Evolutionary conservation across 208 protist genomes (phyloP).

Genomic region (Crithidia bombi): DNA sequence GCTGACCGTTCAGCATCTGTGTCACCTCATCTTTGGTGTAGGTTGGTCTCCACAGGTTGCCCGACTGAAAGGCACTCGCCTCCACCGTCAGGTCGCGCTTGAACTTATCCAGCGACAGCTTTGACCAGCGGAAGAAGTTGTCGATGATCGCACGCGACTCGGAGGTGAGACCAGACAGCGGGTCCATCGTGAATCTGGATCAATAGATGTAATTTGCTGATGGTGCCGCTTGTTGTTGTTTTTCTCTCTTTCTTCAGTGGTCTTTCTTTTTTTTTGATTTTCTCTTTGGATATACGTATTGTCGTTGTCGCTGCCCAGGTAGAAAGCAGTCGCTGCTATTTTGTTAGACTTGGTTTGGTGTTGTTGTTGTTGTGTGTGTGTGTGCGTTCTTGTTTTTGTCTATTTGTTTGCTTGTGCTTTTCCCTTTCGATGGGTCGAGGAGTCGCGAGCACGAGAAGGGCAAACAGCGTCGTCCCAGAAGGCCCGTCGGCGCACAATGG

Average conservation of each 20-base stretch:
- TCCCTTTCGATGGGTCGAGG: too few species aligned
- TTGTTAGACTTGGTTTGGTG: background rate
- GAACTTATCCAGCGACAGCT: constrained; percentile 68
- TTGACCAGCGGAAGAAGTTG: constrained; percentile 67
- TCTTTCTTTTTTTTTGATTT: too few species aligned
- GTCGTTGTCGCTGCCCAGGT: too few species aligned
- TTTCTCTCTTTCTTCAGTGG: background rate
- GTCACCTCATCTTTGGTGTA: constrained; percentile 56
- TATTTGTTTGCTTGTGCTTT: too few species aligned
- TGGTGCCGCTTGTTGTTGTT: background rate
- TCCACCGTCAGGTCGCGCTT: constrained; percentile 66
- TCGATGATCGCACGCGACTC: constrained; percentile 60
- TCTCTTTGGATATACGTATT: too few species aligned
- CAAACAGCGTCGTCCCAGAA: too few species aligned
- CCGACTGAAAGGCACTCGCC: constrained; percentile 52
- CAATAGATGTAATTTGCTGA: too few species aligned
- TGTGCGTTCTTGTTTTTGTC: constrained; percentile 4
- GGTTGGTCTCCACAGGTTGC: constrained; percentile 56
- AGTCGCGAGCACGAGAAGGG: too few species aligned
- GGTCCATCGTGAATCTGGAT: constrained; percentile 39
- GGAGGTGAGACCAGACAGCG: constrained; percentile 53
- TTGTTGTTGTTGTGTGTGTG: too few species aligned
- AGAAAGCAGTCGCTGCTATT: too few species aligned
- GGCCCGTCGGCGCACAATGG: too few species aligned
- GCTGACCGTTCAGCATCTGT: constrained; percentile 61